Evolutionary conservation across 169 alveolate genomes (phyloP), one percentile per base, ranked within the genome.

Genomic region (Cryptosporidium xiaoi): DNA sequence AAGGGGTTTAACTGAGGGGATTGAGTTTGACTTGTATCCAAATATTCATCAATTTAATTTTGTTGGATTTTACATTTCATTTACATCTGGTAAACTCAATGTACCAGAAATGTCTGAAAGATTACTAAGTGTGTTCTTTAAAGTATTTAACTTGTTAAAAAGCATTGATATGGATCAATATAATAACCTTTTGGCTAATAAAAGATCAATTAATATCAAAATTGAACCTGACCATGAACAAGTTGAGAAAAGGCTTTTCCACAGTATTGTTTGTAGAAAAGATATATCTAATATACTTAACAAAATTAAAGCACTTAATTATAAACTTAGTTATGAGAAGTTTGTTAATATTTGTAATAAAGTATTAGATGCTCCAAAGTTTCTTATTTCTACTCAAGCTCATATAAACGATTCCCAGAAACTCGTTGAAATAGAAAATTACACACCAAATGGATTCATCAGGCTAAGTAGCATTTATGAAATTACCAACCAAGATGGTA

Each of bases 11-110:
- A 29, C 44, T 10, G 29, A 40, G 12, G 82, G 65, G 20, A 46
- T 48, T 20, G 82, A 67, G 20, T 15, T 67, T 33, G 65, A 67
- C 13, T 15, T 50, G 12, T 51, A 31, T 31, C 82, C 82, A 18
- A 67, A 67, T 8, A 24, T 67, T 24, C 50, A 67, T 33, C 53
- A 67, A 27, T 16, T 48, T 27, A 50, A 36, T 1, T 44, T 44
- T 4, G 48, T 51, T 15, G 82, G 82, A 51, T 8, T 67, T 5
- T 29, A 31, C 27, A 15, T 67, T 4, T 2, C 64, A 27, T 40
- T 0, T 40, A 24, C 53, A 10, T 67, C 82, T 13, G 64, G 65
- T 1, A 8, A 12, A 4, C 65, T 50, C 1, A n/a, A 67, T 50
- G 50, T 67, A n/a, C 8, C 46, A 2, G 7, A 31, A 1, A 36